phyloP scores from a whole-genome alignment of 371 early-diverging fungal species.

The Mortierella sp. region DNA sequence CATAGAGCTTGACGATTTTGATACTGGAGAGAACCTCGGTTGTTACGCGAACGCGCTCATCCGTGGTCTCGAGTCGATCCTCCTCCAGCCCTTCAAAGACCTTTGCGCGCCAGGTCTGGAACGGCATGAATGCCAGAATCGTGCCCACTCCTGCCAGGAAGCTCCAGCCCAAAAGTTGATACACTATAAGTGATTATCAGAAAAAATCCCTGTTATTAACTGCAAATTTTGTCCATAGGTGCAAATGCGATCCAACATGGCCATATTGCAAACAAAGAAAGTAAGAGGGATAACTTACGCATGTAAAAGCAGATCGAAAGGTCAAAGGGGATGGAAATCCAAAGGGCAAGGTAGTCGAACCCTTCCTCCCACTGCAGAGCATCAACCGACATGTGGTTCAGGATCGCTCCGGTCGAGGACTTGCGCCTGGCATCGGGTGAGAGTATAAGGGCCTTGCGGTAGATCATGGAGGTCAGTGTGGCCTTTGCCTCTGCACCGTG shows the following conservation, averaged over 20 bases:
- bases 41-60: constrained; percentile 69
- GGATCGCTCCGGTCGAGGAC: constrained; percentile 80
- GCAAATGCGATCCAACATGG: neutral
- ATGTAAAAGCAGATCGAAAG: constrained; percentile 83
- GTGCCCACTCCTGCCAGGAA: constrained; percentile 76
- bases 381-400: constrained; percentile 89
- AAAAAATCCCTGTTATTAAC: neutral
- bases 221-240: neutral
- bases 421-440: constrained; percentile 84
- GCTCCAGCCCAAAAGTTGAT: constrained; percentile 74
- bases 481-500: constrained; percentile 68
- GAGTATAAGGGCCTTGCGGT: constrained; percentile 86
- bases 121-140: constrained; percentile 73
- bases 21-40: constrained; percentile 71
- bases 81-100: constrained; percentile 59
- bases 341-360: constrained; percentile 62
- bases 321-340: constrained; percentile 85
- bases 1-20: constrained; percentile 64
- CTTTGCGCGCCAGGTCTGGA: constrained; percentile 67
- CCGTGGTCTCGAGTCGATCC: constrained; percentile 66
- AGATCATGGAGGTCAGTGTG: constrained; percentile 87
- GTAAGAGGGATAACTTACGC: constrained; percentile 31
- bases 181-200: constrained; percentile 50
- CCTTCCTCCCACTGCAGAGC: constrained; percentile 64
- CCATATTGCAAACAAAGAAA: neutral